These are phyloP conservation scores for Xylaria sp. DNA, from an alignment of 2,329 filamentous ascomycete genomes.

Conservation along the genomic window DNA sequence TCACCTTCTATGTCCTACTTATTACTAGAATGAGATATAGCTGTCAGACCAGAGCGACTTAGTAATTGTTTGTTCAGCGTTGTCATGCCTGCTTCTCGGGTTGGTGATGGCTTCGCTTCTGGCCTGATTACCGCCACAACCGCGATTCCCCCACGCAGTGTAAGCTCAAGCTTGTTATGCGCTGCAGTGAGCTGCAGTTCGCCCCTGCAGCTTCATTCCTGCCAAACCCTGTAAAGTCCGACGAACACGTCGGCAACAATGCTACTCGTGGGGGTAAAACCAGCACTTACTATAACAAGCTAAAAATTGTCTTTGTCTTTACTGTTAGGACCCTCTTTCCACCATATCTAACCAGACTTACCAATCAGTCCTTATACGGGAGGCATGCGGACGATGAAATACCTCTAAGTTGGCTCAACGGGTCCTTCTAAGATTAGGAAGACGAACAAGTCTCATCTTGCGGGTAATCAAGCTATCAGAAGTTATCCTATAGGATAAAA, in stretches of 20 bases:
- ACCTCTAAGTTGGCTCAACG: slow-evolving; percentile 2
- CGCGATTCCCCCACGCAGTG: slow-evolving; percentile 30
- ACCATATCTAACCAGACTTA: not conserved
- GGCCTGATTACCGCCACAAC: slow-evolving; percentile 27
- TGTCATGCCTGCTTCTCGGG: slow-evolving; percentile 2
- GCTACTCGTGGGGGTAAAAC: slow-evolving; percentile 21
- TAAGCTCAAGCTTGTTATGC: slow-evolving; percentile 15
- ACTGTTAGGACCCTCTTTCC: not conserved
- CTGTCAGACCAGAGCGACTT: slow-evolving; percentile 17
- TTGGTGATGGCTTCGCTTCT: slow-evolving; percentile 10
- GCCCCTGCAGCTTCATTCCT: slow-evolving; percentile 23
- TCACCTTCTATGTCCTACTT: slow-evolving; percentile 19
- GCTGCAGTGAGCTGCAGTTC: slow-evolving; percentile 26
- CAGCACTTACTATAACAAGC: not conserved
- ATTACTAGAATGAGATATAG: slow-evolving; percentile 1
- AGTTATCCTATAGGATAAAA: not conserved
- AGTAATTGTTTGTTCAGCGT: slow-evolving; percentile 12
- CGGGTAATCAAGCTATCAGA: not conserved
- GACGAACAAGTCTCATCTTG: not conserved
- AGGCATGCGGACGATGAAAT: slow-evolving; percentile 9
- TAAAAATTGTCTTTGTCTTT: not conserved
- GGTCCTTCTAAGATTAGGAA: not conserved
- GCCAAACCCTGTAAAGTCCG: slow-evolving; percentile 21
- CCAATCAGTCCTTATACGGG: slow-evolving; percentile 12
- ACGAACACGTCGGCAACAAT: slow-evolving; percentile 19